Evolutionary conservation across 2,329 filamentous ascomycete species (phyloP).

Genomic region (Fusarium buharicum): DNA sequence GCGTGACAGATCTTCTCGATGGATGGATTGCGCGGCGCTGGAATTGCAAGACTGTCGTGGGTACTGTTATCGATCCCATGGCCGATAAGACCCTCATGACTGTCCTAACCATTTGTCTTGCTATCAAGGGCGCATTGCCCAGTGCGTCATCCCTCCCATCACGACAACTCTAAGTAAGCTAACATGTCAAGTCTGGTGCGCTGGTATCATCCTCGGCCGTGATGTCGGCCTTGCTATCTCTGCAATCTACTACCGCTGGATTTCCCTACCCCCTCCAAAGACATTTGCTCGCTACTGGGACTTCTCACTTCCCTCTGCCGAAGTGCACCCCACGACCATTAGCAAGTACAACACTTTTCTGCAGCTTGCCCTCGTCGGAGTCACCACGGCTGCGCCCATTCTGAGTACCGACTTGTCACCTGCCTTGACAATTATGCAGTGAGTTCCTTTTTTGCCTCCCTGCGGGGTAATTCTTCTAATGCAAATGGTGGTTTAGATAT

Average conservation of each 20-base stretch:
- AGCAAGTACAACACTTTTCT: slow-evolving; percentile 95
- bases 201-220: slow-evolving; percentile 87
- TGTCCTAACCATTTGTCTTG: slow-evolving; percentile 84
- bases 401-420: slow-evolving; percentile 67
- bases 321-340: slow-evolving; percentile 84
- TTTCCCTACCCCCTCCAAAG: slow-evolving; percentile 91
- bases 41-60: slow-evolving; percentile 91
- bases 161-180: slow-evolving; percentile 1
- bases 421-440: slow-evolving; percentile 72
- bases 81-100: slow-evolving; percentile 98
- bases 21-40: slow-evolving; percentile 92
- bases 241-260: slow-evolving; percentile 95
- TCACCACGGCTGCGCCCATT: slow-evolving; percentile 83
- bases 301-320: slow-evolving; percentile 88
- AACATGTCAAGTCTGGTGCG: slow-evolving; percentile 76
- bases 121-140: slow-evolving; percentile 83
- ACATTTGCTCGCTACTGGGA: slow-evolving; percentile 96
- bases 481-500: slow-evolving; percentile 65
- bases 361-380: slow-evolving; percentile 86
- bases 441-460: slow-evolving; percentile 49
- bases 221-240: slow-evolving; percentile 85
- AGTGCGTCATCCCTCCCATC: slow-evolving; percentile 59
- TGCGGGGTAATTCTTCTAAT: not conserved
- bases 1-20: slow-evolving; percentile 90
- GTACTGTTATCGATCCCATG: slow-evolving; percentile 95